A percentile compares a stretch with the other conserved stretches of the same genome.
Evolutionary conservation across 1,284 basidiomycete genomes (phyloP).

Genomic region (Pseudozyma thailandica): DNA sequence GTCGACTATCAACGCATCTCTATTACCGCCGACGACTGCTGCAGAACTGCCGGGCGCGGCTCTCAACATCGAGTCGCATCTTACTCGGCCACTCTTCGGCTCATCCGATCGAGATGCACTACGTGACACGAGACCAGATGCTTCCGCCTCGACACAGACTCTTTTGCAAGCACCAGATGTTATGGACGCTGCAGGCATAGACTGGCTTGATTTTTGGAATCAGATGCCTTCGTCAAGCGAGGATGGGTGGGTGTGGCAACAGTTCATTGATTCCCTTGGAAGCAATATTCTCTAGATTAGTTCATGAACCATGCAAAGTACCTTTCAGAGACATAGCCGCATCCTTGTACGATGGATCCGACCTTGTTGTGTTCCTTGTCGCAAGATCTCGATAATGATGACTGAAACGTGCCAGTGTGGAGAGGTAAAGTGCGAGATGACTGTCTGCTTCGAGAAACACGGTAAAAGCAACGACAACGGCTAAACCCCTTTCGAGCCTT

Average conservation of each 20-base stretch:
- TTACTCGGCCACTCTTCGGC: background rate
- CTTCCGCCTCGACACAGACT: background rate
- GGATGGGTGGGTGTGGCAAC: slow-evolving; percentile 16
- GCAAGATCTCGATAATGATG: no score
- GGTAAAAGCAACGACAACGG: no score
- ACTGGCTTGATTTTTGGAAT: slow-evolving; percentile 20
- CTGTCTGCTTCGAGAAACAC: no score
- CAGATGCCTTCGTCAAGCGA: slow-evolving; percentile 18
- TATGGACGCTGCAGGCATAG: slow-evolving; percentile 1
- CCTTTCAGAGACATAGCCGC: no score
- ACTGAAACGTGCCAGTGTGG: no score
- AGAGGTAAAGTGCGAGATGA: no score
- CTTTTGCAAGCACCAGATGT: background rate
- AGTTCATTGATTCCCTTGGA: slow-evolving; percentile 10
- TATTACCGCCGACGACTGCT: background rate
- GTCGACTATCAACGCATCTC: background rate
- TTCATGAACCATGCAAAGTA: no score
- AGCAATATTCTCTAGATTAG: background rate
- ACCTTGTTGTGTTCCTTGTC: no score
- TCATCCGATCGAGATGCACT: background rate
- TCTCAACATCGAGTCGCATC: no score
- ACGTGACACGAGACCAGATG: background rate
- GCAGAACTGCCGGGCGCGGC: background rate
- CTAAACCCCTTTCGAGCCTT: no score
- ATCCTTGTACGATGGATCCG: no score